Evolutionary conservation across 2,329 filamentous ascomycete species (phyloP).

Genomic region (Didymella pomorum): DNA sequence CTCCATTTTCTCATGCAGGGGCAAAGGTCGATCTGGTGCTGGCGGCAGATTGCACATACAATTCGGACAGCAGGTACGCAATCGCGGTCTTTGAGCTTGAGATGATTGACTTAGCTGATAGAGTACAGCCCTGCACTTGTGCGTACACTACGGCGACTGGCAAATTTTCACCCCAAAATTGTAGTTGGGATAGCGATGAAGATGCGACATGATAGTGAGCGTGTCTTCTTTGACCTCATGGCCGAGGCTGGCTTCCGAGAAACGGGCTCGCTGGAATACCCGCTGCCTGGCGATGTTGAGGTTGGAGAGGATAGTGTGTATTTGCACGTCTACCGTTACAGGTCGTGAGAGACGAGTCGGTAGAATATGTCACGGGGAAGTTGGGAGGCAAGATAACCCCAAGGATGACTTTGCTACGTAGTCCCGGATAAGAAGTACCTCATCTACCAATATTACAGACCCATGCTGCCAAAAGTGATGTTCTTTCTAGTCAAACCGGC

Average conservation of each 20-base stretch:
- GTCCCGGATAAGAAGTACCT: too few species aligned
- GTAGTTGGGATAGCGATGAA: slow-evolving; percentile 70
- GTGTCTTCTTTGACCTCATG: slow-evolving; percentile 69
- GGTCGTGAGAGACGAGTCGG: too few species aligned
- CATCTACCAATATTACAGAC: slow-evolving; percentile 7
- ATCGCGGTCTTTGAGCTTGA: not conserved
- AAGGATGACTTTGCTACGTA: too few species aligned
- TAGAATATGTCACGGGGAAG: too few species aligned
- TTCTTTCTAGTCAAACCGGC: slow-evolving; percentile 76
- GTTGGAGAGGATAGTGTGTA: slow-evolving; percentile 38
- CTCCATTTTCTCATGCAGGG: slow-evolving; percentile 7
- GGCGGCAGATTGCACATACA: slow-evolving; percentile 78
- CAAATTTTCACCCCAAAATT: slow-evolving; percentile 50
- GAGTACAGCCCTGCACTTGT: slow-evolving; percentile 64
- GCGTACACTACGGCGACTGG: slow-evolving; percentile 61
- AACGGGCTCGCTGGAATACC: slow-evolving; percentile 22
- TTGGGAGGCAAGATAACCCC: too few species aligned
- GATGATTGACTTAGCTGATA: too few species aligned
- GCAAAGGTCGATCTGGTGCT: slow-evolving; percentile 65
- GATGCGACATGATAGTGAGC: slow-evolving; percentile 71
- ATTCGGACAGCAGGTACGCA: slow-evolving; percentile 64
- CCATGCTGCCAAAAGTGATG: slow-evolving; percentile 63
- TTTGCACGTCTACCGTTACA: slow-evolving; percentile 31
- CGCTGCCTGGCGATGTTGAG: slow-evolving; percentile 41
- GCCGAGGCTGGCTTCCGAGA: slow-evolving; percentile 36